A percentile compares a stretch with the other conserved stretches of the same genome.
Evolutionary conservation across 176 grass and related monocot species (phyloP).

Genomic region (Raddia guianensis): DNA sequence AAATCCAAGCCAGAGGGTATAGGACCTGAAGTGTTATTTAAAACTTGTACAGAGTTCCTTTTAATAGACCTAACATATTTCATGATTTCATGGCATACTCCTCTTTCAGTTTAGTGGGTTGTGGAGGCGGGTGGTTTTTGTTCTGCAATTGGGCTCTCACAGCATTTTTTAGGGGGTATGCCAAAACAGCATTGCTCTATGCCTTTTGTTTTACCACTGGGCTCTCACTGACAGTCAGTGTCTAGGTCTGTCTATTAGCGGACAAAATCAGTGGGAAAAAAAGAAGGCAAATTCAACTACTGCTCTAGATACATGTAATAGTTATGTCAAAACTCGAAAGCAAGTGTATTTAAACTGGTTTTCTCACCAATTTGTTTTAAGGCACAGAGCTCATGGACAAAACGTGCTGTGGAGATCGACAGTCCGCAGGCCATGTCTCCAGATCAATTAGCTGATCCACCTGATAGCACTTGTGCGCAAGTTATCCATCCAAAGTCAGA

Average conservation of each 20-base stretch:
- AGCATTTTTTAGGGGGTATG: not conserved
- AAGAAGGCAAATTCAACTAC: not conserved
- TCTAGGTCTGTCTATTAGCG: not conserved
- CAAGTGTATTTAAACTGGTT: slow-evolving; percentile 8
- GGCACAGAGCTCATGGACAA: slow-evolving; percentile 83
- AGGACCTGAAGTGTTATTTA: not conserved
- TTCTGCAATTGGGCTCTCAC: not conserved
- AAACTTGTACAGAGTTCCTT: not conserved
- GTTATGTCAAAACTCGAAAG: slow-evolving; percentile 4
- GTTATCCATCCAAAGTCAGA: slow-evolving; percentile 66
- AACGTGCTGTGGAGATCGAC: slow-evolving; percentile 73
- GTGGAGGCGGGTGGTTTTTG: not conserved
- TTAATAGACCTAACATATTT: slow-evolving; percentile 5
- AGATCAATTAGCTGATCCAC: slow-evolving; percentile 62
- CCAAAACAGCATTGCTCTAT: not conserved
- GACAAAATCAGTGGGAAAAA: not conserved
- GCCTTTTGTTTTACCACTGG: not conserved
- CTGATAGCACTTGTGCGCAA: slow-evolving; percentile 81
- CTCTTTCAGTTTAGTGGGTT: not conserved
- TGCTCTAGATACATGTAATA: not conserved
- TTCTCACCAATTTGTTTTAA: slow-evolving; percentile 40
- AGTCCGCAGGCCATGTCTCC: slow-evolving; percentile 67
- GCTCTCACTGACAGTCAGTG: not conserved
- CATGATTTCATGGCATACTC: not conserved
- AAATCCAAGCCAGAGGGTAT: not conserved